Base-by-base conservation (phyloP, 2,329 filamentous ascomycete genomes). In the Juglanconis sp. region DNA sequence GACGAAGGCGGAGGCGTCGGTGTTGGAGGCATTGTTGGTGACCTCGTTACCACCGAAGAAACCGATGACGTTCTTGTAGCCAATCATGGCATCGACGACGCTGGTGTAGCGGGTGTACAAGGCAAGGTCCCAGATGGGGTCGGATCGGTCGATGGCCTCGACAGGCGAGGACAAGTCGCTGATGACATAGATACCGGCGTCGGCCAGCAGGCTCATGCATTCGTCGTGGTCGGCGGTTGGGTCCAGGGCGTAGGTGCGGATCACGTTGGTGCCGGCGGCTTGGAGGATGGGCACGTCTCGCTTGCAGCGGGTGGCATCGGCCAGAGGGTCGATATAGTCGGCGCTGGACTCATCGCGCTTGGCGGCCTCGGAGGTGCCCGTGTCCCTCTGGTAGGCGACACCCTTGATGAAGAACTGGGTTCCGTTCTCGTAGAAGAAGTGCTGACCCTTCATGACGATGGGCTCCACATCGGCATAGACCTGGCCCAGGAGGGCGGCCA, bases 31-130 rank as follows among this genome's bases (percentile, higher is more conserved):
- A 70, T 87, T 84, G 82, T 97, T 96, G 69, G 92, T 89, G 64
- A 99, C 95, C 79, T 99, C 95, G 78, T 99, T 99, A 73, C 95
- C 95, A 68, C 93, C 94, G 75, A 99, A 98, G 88, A 98, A 99
- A 70, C 95, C 95, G 65, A 99, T 87, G 55, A 91, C 88, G 79
- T 99, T 99, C 76, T 85, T 83, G 83, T 96, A 98, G 73, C 90
- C 82, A 68, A 84, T 81, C 70, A 99, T 80, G 64, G 85, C 82
- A 72, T 98, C 93, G 62, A 99, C 80, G 63, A 99, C 95, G 36
- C 78, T 77, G 60, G 87, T 90, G 82, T 98, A 99, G 65, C 92
- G 91, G 40, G 81, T 73, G 79, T 87, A 96, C 53, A 97, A 83
- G 11, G 84, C 83, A 56, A 87, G 83, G 73, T 92, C 87, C 95